phyloP scores from a whole-genome alignment of 768 basidiomycete genomes.

The Megacollybia marginata region DNA sequence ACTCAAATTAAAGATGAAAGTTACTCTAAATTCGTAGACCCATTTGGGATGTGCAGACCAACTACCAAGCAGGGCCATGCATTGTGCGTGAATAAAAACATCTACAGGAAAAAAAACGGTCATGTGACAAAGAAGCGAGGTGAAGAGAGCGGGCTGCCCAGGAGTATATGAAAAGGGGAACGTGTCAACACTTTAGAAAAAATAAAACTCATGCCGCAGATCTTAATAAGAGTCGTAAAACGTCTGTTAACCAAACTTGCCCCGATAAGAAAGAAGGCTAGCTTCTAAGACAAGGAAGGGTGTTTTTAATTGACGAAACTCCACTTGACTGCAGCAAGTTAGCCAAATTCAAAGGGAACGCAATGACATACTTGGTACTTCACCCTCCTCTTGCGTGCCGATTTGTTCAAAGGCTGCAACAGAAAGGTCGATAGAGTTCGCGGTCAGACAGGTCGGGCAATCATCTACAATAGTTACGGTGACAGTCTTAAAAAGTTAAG shows the following conservation, averaged over 20 bases:
- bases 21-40: too few species aligned
- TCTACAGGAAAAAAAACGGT: too few species aligned
- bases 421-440: conserved; percentile 72
- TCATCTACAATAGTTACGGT: conserved; percentile 66
- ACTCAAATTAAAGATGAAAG: too few species aligned
- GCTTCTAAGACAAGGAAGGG: conserved; percentile 1
- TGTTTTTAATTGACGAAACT: conserved; percentile 6
- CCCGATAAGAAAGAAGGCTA: conserved; percentile 1
- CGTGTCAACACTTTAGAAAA: neutral
- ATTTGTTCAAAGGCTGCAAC: conserved; percentile 56
- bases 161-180: too few species aligned
- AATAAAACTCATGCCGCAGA: neutral
- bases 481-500: conserved; percentile 27
- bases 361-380: conserved; percentile 44
- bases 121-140: too few species aligned
- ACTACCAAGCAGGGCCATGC: too few species aligned
- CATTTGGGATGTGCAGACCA: too few species aligned
- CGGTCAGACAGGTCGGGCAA: conserved; percentile 70
- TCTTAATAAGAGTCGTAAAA: neutral
- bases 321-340: conserved; percentile 22
- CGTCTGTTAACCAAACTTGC: neutral
- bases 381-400: conserved; percentile 40
- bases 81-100: too few species aligned
- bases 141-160: too few species aligned
- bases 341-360: neutral